phyloP scores from a whole-genome alignment of 2,329 filamentous ascomycete species.

The Pseudogymnoascus sp. region DNA sequence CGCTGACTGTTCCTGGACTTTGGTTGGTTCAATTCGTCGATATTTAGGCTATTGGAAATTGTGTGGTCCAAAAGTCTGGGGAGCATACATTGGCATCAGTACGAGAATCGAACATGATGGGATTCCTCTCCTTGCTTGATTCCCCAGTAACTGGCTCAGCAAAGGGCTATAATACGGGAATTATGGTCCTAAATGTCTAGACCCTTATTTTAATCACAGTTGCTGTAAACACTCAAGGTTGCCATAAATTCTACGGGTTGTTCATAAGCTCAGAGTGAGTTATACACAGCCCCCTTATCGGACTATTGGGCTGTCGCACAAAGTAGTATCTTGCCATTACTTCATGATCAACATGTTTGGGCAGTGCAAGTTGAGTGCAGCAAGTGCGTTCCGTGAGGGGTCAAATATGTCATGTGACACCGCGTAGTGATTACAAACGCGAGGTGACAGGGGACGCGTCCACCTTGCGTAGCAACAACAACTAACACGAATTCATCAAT shows the following conservation, averaged over 20 bases:
- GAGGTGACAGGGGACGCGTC: constrained; percentile 3
- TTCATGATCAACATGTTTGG: not conserved
- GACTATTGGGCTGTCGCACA: not conserved
- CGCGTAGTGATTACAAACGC: constrained; percentile 7
- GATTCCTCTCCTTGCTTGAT: not conserved
- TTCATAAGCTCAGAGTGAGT: not conserved
- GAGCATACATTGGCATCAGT: not conserved
- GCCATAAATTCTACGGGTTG: not conserved
- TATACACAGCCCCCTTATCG: not conserved
- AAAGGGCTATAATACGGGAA: not conserved
- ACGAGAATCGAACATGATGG: not conserved
- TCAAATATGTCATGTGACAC: constrained; percentile 2
- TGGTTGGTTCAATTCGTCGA: not conserved
- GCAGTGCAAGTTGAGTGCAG: not conserved
- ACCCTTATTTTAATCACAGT: not conserved
- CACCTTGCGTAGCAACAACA: not conserved
- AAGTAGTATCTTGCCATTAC: not conserved
- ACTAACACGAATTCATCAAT: not conserved
- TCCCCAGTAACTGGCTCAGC: not conserved
- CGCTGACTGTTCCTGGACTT: not conserved
- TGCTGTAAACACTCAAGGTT: not conserved
- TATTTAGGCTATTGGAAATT: not conserved
- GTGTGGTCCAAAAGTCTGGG: not conserved
- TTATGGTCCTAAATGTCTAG: not conserved
- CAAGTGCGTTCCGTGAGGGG: not conserved